Percentiles rank a stretch among this genome's conserved stretches.
Conservation (phyloP, 805 yeast species). For the Nematodospora valgi region DNA sequence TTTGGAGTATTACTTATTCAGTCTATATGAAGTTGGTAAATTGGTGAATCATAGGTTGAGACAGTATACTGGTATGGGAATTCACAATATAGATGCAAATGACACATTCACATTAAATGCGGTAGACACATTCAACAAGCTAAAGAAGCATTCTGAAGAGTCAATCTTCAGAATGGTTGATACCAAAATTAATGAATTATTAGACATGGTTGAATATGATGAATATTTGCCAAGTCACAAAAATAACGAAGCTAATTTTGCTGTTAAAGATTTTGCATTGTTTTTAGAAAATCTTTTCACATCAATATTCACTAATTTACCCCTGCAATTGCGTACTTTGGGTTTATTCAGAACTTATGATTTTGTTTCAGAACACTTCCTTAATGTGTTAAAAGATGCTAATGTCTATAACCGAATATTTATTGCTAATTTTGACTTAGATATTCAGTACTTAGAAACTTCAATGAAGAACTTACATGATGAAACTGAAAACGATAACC, state of each 20-base stretch:
- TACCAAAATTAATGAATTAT: constrained; percentile 68
- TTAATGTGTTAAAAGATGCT: constrained; percentile 55
- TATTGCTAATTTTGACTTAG: constrained; percentile 70
- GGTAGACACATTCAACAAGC: constrained; percentile 50
- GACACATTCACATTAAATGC: constrained; percentile 45
- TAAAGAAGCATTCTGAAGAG: constrained; percentile 71
- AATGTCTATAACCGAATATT: constrained; percentile 58
- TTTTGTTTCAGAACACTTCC: constrained; percentile 69
- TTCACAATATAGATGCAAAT: constrained; percentile 37
- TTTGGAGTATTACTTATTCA: constrained; percentile 78
- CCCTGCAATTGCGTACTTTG: constrained; percentile 70
- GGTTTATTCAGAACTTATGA: constrained; percentile 87
- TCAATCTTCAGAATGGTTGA: constrained; percentile 82
- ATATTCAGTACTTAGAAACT: constrained; percentile 66
- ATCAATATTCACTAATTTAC: constrained; percentile 79
- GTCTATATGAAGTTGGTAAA: constrained; percentile 66
- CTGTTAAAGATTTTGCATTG: constrained; percentile 78
- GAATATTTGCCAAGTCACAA: constrained; percentile 65
- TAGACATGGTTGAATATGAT: constrained; percentile 77
- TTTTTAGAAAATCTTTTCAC: constrained; percentile 82
- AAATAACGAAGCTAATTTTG: constrained; percentile 64
- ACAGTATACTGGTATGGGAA: constrained; percentile 35
- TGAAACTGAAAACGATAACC: constrained; percentile 17
- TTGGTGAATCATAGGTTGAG: constrained; percentile 35
- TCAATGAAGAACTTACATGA: constrained; percentile 40